A percentile compares a stretch with the other conserved stretches of the same genome.
Conservation (phyloP, 371 early-diverging fungal species). For the Mucor mucedo region DNA sequence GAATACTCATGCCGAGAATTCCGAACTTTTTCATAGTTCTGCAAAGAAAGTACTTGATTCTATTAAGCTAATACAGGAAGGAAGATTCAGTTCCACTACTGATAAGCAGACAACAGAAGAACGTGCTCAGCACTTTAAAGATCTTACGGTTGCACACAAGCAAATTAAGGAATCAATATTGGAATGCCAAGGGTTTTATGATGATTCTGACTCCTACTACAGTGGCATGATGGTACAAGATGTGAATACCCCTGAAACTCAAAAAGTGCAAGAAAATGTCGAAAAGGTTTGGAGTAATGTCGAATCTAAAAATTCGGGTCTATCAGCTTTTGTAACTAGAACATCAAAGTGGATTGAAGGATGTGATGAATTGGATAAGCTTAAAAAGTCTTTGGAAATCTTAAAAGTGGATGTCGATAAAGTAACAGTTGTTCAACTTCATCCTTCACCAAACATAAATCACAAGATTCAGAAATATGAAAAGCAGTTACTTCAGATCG, state of each 20-base stretch:
- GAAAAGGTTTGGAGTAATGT: conserved; percentile 26
- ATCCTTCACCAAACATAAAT: conserved; percentile 8
- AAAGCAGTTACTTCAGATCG: conserved; percentile 12
- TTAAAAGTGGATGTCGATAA: conserved; percentile 22
- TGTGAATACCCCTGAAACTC: conserved; percentile 22
- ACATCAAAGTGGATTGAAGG: conserved; percentile 32
- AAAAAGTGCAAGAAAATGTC: conserved; percentile 30
- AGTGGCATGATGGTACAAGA: conserved; percentile 37
- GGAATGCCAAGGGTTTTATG: conserved; percentile 48
- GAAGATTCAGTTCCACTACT: conserved; percentile 12
- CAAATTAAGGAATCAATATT: conserved; percentile 32
- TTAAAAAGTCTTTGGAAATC: conserved; percentile 17
- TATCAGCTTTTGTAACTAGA: conserved; percentile 25
- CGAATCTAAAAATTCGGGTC: conserved; percentile 9
- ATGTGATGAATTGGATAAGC: conserved; percentile 26
- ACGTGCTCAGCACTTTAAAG: conserved; percentile 24
- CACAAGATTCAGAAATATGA: conserved; percentile 26
- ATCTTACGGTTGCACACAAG: conserved; percentile 27
- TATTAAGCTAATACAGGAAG: conserved; percentile 5
- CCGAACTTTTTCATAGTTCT: conserved; percentile 20
- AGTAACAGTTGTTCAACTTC: neutral
- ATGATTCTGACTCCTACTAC: conserved; percentile 47
- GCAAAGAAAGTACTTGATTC: conserved; percentile 6
- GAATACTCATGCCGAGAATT: conserved; percentile 47
- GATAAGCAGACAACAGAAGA: conserved; percentile 20